phyloP scores from a whole-genome alignment of 257 asterid species.

The Scutellaria baicalensis region DNA sequence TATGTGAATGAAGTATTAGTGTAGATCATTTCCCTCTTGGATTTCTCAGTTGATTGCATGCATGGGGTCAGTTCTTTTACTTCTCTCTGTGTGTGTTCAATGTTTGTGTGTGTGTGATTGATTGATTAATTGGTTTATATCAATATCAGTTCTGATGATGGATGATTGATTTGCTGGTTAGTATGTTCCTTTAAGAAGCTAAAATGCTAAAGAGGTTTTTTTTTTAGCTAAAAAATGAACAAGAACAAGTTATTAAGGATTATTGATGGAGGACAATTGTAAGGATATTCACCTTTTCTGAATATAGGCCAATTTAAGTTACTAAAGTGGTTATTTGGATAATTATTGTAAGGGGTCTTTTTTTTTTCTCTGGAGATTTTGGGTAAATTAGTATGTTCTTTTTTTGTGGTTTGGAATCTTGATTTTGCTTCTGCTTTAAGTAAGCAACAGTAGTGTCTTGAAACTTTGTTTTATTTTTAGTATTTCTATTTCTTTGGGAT shows the following conservation, averaged over 20 bases:
- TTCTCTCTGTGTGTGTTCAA: conserved; percentile 5
- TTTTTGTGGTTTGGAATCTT: conserved; percentile 41
- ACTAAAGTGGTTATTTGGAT: conserved; percentile 1
- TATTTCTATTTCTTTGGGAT: conserved; percentile 13
- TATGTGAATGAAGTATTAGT: conserved; percentile 34
- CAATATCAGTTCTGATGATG: not conserved
- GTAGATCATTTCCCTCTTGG: conserved; percentile 40
- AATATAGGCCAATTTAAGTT: conserved; percentile 13
- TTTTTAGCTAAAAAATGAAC: too few relatives aligned
- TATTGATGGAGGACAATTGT: not conserved
- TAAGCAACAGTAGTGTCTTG: conserved; percentile 31
- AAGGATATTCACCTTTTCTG: conserved; percentile 3
- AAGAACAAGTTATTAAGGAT: not conserved
- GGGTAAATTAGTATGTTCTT: conserved; percentile 16
- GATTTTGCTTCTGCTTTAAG: conserved; percentile 53
- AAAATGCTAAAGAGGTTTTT: not conserved
- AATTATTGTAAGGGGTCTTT: not conserved
- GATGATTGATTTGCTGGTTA: not conserved
- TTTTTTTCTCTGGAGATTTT: conserved; percentile 17
- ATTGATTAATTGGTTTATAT: conserved; percentile 3
- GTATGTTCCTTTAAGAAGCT: conserved; percentile 1
- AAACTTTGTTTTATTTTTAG: conserved; percentile 15
- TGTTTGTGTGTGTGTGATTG: conserved; percentile 9
- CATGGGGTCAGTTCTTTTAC: conserved; percentile 85
- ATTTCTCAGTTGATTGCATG: conserved; percentile 56